These are phyloP conservation scores for Debaryomycetaceae sp. DNA, from an alignment of 1,139 yeast species.

Conservation along the genomic window DNA sequence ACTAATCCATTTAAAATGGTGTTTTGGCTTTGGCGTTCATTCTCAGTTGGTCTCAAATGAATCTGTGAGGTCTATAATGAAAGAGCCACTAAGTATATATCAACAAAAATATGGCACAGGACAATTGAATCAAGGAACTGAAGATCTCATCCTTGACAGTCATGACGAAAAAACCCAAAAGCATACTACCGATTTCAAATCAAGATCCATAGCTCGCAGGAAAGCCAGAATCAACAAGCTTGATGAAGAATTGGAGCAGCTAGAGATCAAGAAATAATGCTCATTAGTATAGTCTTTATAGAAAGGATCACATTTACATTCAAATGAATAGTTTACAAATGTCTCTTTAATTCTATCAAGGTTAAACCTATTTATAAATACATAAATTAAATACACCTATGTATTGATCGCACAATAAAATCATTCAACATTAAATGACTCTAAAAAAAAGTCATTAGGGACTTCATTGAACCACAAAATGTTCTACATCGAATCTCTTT, in stretches of 20 bases:
- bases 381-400: slow-evolving; percentile 1
- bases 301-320: not conserved
- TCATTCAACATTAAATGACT: slow-evolving; percentile 1
- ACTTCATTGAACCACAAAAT: slow-evolving; percentile 19
- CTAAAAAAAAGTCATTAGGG: not conserved
- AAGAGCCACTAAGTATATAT: slow-evolving; percentile 36
- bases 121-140: not conserved
- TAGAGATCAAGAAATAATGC: slow-evolving; percentile 10
- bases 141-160: slow-evolving; percentile 4
- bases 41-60: slow-evolving; percentile 55
- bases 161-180: slow-evolving; percentile 14
- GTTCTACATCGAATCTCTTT: slow-evolving; percentile 35
- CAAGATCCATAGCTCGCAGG: slow-evolving; percentile 28
- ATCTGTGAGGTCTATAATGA: slow-evolving; percentile 39
- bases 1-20: slow-evolving; percentile 63
- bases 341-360: not conserved
- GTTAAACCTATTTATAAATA: not conserved
- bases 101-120: slow-evolving; percentile 23
- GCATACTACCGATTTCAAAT: slow-evolving; percentile 24
- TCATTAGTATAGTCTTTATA: too few species aligned
- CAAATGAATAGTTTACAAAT: not conserved
- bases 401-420: not conserved
- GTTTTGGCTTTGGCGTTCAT: slow-evolving; percentile 67
- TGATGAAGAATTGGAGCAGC: slow-evolving; percentile 26
- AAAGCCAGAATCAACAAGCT: slow-evolving; percentile 35